These are phyloP conservation scores for Harringtonia lauricola DNA, from an alignment of 2,329 filamentous ascomycete species.

Conservation along the genomic window DNA sequence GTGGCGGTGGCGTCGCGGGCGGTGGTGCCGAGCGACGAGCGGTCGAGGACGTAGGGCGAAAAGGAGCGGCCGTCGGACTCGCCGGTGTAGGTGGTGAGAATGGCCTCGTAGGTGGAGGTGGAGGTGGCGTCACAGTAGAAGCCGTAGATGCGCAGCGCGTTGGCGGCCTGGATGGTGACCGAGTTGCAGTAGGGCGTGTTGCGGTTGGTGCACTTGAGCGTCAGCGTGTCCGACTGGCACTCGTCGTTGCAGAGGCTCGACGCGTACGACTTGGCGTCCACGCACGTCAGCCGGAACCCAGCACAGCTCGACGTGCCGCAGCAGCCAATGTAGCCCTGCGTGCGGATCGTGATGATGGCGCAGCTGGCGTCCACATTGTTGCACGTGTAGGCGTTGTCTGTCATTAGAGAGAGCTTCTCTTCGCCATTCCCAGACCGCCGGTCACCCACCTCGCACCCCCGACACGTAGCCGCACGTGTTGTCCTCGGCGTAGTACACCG, in stretches of 20 bases:
- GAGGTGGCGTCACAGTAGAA: constrained; percentile 7
- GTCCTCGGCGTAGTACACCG: constrained; percentile 10
- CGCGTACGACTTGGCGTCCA: constrained; percentile 5
- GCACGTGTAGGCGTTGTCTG: constrained; percentile 8
- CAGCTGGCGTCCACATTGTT: constrained; percentile 3
- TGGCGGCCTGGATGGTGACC: constrained; percentile 8
- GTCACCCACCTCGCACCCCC: no score
- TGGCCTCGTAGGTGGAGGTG: constrained; percentile 2
- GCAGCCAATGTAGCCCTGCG: constrained; percentile 10
- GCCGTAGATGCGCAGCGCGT: constrained; percentile 6
- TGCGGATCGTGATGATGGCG: constrained; percentile 5
- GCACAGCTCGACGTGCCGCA: constrained; percentile 7
- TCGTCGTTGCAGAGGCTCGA: constrained; percentile 1
- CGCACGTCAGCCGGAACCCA: constrained; percentile 7
- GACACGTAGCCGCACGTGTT: constrained; percentile 11
- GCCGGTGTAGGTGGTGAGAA: constrained; percentile 10
- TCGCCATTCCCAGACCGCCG: no score
- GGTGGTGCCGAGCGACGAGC: no score
- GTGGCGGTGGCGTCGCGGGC: not conserved
- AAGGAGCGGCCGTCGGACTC: constrained; percentile 10
- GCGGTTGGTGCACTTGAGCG: constrained; percentile 8
- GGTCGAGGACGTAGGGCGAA: constrained; percentile 4
- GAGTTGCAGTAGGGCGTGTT: constrained; percentile 9
- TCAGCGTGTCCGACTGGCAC: constrained; percentile 6
- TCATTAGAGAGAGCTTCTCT: no score